A percentile compares a stretch with the other conserved stretches of the same genome.
Evolutionary conservation across 768 basidiomycete genomes (phyloP).

Genomic region (Austroboletus festivus): DNA sequence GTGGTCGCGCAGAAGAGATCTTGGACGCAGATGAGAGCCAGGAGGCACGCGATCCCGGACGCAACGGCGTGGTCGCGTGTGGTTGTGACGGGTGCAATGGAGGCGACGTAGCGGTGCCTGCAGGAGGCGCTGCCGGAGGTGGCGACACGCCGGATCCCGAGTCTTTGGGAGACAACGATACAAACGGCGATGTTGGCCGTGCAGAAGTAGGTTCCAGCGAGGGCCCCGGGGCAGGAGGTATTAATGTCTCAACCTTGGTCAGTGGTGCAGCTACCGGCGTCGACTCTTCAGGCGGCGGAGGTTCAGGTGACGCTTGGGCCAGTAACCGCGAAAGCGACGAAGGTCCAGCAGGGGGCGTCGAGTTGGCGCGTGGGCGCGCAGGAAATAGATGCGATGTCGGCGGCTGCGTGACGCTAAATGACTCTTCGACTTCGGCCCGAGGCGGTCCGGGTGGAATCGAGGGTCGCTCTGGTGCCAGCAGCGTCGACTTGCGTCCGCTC

Average conservation of each 20-base stretch:
- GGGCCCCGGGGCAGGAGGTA: constrained; percentile 17
- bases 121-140: constrained; percentile 18
- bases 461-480: constrained; percentile 11
- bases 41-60: constrained; percentile 72
- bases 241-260: constrained; percentile 30
- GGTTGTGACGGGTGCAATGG: constrained; percentile 25
- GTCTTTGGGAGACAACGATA: constrained; percentile 3
- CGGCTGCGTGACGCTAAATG: constrained; percentile 60
- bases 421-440: constrained; percentile 69
- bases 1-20: constrained; percentile 63
- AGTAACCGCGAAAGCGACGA: constrained; percentile 78
- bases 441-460: constrained; percentile 54
- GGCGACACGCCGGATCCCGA: constrained; percentile 2
- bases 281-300: constrained; percentile 34
- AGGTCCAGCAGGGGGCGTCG: constrained; percentile 66
- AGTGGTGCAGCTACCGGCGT: constrained; percentile 27
- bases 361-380: constrained; percentile 58
- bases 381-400: constrained; percentile 70
- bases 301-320: constrained; percentile 59
- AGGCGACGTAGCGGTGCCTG: constrained; percentile 34
- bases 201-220: constrained; percentile 17
- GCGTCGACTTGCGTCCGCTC: constrained; percentile 33
- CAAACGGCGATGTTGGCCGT: constrained; percentile 31
- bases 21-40: constrained; percentile 65
- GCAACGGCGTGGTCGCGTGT: constrained; percentile 47